Base-by-base conservation (phyloP, 139 green algal genomes). In the Ulvella scutata region DNA sequence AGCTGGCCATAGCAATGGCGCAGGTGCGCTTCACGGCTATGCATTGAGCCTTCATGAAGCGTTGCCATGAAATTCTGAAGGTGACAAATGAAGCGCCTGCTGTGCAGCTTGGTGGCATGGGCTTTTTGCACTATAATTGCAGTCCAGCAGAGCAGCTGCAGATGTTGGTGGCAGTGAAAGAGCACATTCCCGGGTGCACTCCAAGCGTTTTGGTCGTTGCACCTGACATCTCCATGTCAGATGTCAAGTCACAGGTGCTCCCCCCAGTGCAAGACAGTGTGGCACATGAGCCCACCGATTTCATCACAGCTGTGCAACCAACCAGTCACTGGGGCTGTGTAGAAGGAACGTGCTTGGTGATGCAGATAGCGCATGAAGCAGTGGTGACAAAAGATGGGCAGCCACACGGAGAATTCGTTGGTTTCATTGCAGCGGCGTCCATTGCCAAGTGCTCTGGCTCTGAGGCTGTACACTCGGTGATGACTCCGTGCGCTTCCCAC, bases 101-200 rank as follows among this genome's bases (percentile, higher is more conserved):
- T 37, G 0, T 77, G 72, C 85, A 92, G 85, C 43, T 92, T 37
- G 94, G 94, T 23, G 94, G 92, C 75, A 91, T 97, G 75, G 95
- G 95, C 35, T 96, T 99, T 80, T 75, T 99, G 34, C 95, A 99
- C 86, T 98, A 98, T 86, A 99, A 99, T 87, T 92, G 90, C 83
- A 93, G 85, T 6, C 37, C 92, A 0, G 90, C 96, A 75, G 90
- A 97, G 83, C 95, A 99, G 86, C 82, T 92, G 13, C 60, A 74
- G 29, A 38, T 88, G n/a, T 87, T 96, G 39, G 44, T 72, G 31
- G 75, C 75, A 6, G 90, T 88, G 28, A 98, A 98, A 82, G 74
- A 38, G 23, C 84, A 94, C 79, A 82, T 36, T n/a, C 83, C 84
- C 31, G 91, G 91, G 43, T 90, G 89, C 75, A 82, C 92, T 33